Evolutionary conservation across 345 rosid species (phyloP), one percentile per base, ranked within the genome.

Genomic region (Populus davidiana): DNA sequence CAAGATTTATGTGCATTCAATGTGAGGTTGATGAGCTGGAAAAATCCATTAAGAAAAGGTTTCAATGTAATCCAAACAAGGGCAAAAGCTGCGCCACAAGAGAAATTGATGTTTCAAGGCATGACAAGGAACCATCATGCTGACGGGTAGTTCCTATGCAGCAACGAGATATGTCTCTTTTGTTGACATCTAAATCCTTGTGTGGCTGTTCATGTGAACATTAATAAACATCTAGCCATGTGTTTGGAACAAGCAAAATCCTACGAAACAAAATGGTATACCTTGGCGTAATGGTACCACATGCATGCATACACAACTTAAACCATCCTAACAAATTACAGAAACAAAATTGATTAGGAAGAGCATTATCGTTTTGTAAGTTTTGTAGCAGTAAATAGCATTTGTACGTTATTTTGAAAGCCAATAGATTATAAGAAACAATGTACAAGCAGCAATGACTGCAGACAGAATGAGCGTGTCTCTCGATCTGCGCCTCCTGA

Each of bases 371-470:
- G 73, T 77, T 69, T 76, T 77, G 27, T 62, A 71, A 66, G 67
- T 75, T 36, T 12, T 16, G 17, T 67, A 41, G 77, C 52, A 38
- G 31, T 65, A 68, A 54, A 73, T 75, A 23, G 12, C 61, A 64
- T 35, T 27, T 44, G 36, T 33, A 33, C 36, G 77, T 85, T 84
- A 96, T 79, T 96, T 94, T 10, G 98, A 94, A 78, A 92, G 92
- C 97, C 99, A 92, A 80, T 94, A 92, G 86, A 96, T 86, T 63
- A 94, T 88, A 80, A 92, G 90, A 85, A 96, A 94, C 88, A 96
- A 83, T 38, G 94, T 94, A 84, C 99, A 94, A 76, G 90, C 97
- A 52, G 97, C 97, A 20, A 94, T 94, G 1, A 94, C 99, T 23
- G 96, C 97, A 0, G 97, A 88, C 63, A 96, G 93, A 82, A 96